Conservation (phyloP, 2,329 filamentous ascomycete species). For the Cladosporium sp. region DNA sequence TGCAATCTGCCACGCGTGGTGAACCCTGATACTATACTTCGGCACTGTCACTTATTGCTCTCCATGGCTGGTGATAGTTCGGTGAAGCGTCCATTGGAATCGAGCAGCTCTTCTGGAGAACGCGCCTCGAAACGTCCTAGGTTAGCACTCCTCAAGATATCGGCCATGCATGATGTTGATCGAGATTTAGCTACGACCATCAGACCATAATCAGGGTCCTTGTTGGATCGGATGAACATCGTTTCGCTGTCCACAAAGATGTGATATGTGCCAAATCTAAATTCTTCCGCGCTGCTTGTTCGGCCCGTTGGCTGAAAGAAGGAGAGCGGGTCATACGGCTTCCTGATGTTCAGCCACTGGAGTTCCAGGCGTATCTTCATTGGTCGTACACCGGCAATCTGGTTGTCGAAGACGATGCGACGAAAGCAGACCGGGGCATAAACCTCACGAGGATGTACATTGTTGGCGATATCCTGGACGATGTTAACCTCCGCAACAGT, state of each 20-base stretch:
- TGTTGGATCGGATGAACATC: slow-evolving; percentile 11
- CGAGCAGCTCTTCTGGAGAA: not conserved
- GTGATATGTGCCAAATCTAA: slow-evolving; percentile 18
- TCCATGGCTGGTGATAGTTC: not conserved
- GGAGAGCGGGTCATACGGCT: slow-evolving; percentile 23
- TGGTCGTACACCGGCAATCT: slow-evolving; percentile 21
- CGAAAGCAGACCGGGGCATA: not conserved
- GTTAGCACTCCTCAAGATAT: not conserved
- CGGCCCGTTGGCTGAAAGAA: slow-evolving; percentile 20
- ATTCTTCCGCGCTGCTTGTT: slow-evolving; percentile 25
- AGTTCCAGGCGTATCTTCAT: slow-evolving; percentile 23
- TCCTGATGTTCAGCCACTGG: slow-evolving; percentile 15
- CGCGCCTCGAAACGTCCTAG: not conserved
- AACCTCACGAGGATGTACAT: not conserved
- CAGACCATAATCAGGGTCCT: slow-evolving; percentile 19
- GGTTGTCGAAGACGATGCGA: not conserved
- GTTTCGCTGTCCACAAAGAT: slow-evolving; percentile 24
- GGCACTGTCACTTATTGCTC: not conserved
- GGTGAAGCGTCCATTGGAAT: not conserved
- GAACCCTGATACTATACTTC: not conserved
- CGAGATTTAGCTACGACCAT: not conserved
- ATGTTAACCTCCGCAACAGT: slow-evolving; percentile 4
- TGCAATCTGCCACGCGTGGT: not conserved
- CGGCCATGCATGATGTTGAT: not conserved
- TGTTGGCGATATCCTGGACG: not conserved